Conservation (phyloP, 129 eudicot genomes). For the Centella asiatica region DNA sequence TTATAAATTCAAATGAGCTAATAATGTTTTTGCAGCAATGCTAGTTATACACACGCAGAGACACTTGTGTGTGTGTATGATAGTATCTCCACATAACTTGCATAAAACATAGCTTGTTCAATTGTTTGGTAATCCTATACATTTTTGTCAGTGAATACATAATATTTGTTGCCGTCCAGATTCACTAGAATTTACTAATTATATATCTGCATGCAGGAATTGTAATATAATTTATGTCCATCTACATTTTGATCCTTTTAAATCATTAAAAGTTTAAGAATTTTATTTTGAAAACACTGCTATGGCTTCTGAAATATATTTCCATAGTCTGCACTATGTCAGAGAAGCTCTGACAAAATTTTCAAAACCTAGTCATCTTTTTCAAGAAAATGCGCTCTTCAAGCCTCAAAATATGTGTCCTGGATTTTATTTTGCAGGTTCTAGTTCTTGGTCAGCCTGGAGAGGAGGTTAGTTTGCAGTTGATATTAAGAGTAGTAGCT, state of each 20-base stretch:
- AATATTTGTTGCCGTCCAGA: neutral
- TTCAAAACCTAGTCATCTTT: neutral
- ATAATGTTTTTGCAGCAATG: neutral
- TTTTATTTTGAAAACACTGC: no score
- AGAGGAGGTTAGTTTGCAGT: constrained; percentile 79
- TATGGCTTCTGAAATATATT: no score
- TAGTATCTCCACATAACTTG: neutral
- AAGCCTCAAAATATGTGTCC: constrained; percentile 2
- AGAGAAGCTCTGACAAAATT: no score
- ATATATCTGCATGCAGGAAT: no score
- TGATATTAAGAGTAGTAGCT: constrained; percentile 89
- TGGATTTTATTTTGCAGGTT: constrained; percentile 44
- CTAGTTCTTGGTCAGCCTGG: constrained; percentile 80
- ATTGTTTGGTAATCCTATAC: neutral
- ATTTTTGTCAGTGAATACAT: neutral
- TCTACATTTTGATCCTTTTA: no score
- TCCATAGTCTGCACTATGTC: no score
- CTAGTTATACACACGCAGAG: neutral
- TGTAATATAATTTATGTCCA: no score
- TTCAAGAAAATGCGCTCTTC: neutral
- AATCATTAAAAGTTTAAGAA: no score
- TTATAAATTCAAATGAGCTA: neutral
- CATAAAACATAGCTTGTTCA: neutral
- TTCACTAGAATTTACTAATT: no score
- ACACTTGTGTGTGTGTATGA: no score